A percentile compares a stretch with the other conserved stretches of the same genome.
Conservation (phyloP, 2,329 filamentous ascomycete species). For the Pseudocercospora macadamiae region DNA sequence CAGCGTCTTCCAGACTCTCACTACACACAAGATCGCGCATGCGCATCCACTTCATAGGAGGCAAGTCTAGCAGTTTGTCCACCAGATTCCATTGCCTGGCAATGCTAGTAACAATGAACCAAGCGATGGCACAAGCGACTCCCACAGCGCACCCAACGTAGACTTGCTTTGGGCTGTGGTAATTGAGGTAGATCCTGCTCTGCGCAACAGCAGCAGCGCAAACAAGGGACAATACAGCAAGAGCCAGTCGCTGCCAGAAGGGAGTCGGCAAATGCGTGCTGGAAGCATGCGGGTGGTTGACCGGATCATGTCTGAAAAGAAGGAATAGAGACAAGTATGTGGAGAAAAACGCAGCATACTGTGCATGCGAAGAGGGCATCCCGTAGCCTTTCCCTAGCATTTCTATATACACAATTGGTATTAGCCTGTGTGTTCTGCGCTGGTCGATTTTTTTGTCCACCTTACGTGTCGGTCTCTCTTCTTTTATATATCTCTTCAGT, state of each 20-base stretch:
- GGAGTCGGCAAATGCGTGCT: constrained; percentile 60
- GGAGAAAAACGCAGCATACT: constrained; percentile 92
- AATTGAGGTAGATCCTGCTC: constrained; percentile 87
- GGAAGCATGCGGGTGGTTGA: constrained; percentile 45
- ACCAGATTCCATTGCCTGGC: constrained; percentile 70
- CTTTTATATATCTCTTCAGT: constrained; percentile 88
- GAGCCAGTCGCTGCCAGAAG: constrained; percentile 60
- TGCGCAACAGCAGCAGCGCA: constrained; percentile 63
- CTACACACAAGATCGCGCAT: constrained; percentile 82
- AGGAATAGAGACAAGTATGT: constrained; percentile 83
- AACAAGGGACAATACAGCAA: constrained; percentile 48
- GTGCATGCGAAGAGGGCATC: constrained; percentile 94
- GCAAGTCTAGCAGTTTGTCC: constrained; percentile 70
- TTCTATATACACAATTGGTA: constrained; percentile 46
- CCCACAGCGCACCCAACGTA: constrained; percentile 77
- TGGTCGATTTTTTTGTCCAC: constrained; percentile 30
- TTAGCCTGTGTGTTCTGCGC: background rate
- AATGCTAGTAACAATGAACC: constrained; percentile 75
- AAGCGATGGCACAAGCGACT: constrained; percentile 68
- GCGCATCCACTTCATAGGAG: constrained; percentile 66
- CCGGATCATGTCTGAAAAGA: constrained; percentile 72
- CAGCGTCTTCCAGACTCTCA: constrained; percentile 87
- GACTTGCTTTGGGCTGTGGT: constrained; percentile 88
- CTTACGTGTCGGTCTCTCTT: constrained; percentile 82
- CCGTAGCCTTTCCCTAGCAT: constrained; percentile 91